A percentile compares a stretch with the other conserved stretches of the same genome.
phyloP scores from a whole-genome alignment of 2,329 filamentous ascomycete genomes.

The Graphilbum sp. region DNA sequence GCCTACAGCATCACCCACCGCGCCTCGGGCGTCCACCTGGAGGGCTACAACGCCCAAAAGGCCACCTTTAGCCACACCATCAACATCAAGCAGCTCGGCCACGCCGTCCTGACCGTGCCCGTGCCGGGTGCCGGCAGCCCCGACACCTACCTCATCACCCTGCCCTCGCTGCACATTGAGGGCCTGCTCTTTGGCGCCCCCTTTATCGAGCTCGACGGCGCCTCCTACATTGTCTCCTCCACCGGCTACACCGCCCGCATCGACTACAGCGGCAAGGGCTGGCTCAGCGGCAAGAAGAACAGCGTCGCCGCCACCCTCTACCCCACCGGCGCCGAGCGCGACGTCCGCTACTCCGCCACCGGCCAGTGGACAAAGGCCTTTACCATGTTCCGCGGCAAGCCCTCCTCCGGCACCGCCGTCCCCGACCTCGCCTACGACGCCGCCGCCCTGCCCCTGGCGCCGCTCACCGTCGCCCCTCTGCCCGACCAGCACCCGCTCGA shows the following conservation, averaged over 20 bases:
- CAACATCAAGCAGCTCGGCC: slow-evolving; percentile 86
- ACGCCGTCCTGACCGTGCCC: slow-evolving; percentile 66
- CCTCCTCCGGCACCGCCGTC: slow-evolving; percentile 25
- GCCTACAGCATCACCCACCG: slow-evolving; percentile 87
- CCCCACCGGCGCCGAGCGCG: slow-evolving; percentile 53
- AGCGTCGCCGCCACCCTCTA: slow-evolving; percentile 63
- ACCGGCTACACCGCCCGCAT: slow-evolving; percentile 79
- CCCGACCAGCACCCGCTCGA: slow-evolving; percentile 77
- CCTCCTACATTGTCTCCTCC: slow-evolving; percentile 71
- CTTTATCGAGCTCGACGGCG: slow-evolving; percentile 79
- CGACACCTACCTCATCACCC: slow-evolving; percentile 77
- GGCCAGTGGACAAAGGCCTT: slow-evolving; percentile 86
- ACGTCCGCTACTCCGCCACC: slow-evolving; percentile 61
- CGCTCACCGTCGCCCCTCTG: slow-evolving; percentile 54
- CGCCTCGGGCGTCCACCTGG: slow-evolving; percentile 59
- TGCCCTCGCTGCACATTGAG: slow-evolving; percentile 85
- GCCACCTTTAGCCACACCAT: slow-evolving; percentile 89
- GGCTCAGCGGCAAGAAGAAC: slow-evolving; percentile 94
- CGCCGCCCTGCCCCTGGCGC: slow-evolving; percentile 38
- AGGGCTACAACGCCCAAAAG: slow-evolving; percentile 93
- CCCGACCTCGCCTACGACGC: slow-evolving; percentile 47
- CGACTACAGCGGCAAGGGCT: slow-evolving; percentile 86
- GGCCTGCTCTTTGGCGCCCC: slow-evolving; percentile 74
- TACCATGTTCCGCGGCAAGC: slow-evolving; percentile 52
- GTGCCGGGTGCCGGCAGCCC: slow-evolving; percentile 15